phyloP scores from a whole-genome alignment of 805 yeast genomes.

The Metschnikowia rubicola region DNA sequence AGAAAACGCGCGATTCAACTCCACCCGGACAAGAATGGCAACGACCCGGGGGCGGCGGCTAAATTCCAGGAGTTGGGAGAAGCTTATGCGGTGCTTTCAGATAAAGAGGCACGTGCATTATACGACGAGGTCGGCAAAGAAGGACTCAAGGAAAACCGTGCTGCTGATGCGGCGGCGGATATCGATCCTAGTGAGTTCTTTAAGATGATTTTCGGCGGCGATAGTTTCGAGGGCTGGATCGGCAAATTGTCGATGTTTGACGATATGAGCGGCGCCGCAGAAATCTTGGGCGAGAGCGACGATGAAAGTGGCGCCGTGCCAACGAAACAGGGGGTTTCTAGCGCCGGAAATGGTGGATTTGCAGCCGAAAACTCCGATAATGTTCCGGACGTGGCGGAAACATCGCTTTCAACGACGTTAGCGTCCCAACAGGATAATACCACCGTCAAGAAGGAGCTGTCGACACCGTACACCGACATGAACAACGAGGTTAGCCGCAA shows the following conservation, averaged over 20 bases:
- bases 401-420: constrained; percentile 11
- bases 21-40: constrained; percentile 90
- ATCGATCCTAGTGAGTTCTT: constrained; percentile 83
- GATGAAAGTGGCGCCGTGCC: constrained; percentile 28
- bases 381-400: background rate
- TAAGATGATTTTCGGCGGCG: constrained; percentile 80
- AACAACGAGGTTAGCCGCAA: constrained; percentile 24
- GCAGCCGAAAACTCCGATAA: background rate
- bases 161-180: constrained; percentile 66
- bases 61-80: constrained; percentile 70
- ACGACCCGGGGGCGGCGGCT: constrained; percentile 83
- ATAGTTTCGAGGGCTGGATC: constrained; percentile 72
- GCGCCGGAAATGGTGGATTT: background rate
- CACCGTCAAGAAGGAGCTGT: background rate
- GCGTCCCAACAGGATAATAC: constrained; percentile 21
- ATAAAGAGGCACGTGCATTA: constrained; percentile 59
- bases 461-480: constrained; percentile 11
- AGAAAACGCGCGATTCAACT: constrained; percentile 18
- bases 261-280: constrained; percentile 67
- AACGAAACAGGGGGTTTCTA: background rate
- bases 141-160: constrained; percentile 59
- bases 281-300: constrained; percentile 35
- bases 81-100: constrained; percentile 79
- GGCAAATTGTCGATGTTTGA: constrained; percentile 82
- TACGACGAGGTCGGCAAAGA: constrained; percentile 79